These are phyloP conservation scores for Neoascochyta sp. DNA, from an alignment of 2,329 filamentous ascomycete genomes.

Conservation along the genomic window DNA sequence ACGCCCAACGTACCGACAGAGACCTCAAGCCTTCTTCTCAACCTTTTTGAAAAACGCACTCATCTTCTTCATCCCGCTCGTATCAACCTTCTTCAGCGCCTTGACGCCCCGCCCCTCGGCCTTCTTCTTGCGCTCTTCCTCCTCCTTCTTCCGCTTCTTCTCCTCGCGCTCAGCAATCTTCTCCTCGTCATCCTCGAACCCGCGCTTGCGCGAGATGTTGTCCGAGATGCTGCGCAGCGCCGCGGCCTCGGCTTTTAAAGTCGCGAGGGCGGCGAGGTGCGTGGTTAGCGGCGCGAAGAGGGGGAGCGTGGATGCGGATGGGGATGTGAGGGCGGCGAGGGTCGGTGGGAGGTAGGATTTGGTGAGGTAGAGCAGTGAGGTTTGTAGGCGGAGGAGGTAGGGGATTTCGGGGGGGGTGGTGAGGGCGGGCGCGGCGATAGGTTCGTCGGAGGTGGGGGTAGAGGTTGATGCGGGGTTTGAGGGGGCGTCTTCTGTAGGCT, in stretches of 20 bases:
- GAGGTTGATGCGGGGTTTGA: slow-evolving; percentile 19
- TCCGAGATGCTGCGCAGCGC: slow-evolving; percentile 65
- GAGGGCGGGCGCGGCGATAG: slow-evolving; percentile 11
- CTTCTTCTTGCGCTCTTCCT: slow-evolving; percentile 84
- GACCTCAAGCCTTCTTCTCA: no score
- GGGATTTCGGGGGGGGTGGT: slow-evolving; percentile 46
- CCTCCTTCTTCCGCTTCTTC: slow-evolving; percentile 81
- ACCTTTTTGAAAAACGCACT: slow-evolving; percentile 94
- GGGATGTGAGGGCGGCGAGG: slow-evolving; percentile 45
- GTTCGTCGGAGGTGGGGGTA: slow-evolving; percentile 10
- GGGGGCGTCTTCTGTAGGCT: slow-evolving; percentile 28
- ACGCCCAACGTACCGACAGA: no score
- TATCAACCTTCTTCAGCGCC: slow-evolving; percentile 85
- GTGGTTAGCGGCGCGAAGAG: slow-evolving; percentile 69
- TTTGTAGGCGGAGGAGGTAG: slow-evolving; percentile 60
- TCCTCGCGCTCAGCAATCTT: slow-evolving; percentile 61
- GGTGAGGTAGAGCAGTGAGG: slow-evolving; percentile 63
- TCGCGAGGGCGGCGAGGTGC: slow-evolving; percentile 64
- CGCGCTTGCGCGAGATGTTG: slow-evolving; percentile 64
- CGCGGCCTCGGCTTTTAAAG: slow-evolving; percentile 67
- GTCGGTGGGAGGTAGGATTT: slow-evolving; percentile 54
- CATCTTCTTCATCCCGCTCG: slow-evolving; percentile 93
- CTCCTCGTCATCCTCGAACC: slow-evolving; percentile 58
- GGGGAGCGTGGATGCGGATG: slow-evolving; percentile 40
- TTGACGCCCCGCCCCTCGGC: slow-evolving; percentile 72